These are phyloP conservation scores for Termitomyces heimii DNA, from an alignment of 768 basidiomycete species.

Conservation along the genomic window DNA sequence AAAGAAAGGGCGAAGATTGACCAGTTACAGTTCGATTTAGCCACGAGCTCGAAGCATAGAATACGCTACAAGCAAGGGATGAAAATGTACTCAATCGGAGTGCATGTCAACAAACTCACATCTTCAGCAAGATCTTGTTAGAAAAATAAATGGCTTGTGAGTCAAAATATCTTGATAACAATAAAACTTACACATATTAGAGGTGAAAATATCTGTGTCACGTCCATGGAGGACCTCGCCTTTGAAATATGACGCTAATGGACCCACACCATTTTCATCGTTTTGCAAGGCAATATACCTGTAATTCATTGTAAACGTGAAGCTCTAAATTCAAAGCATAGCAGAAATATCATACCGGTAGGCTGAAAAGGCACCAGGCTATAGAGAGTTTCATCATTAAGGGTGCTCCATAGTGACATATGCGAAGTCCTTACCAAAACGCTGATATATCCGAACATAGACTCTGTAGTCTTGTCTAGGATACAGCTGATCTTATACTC, in stretches of 20 bases:
- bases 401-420: background rate
- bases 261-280: conserved; percentile 73
- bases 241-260: conserved; percentile 95
- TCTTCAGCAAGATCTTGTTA: conserved; percentile 83
- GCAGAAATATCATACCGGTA: conserved; percentile 43
- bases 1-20: conserved; percentile 20
- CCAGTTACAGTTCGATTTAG: conserved; percentile 77
- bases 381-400: background rate
- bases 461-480: conserved; percentile 85
- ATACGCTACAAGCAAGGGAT: conserved; percentile 51
- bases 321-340: background rate
- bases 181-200: conserved; percentile 80
- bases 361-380: conserved; percentile 94
- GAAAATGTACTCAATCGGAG: conserved; percentile 12
- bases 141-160: conserved; percentile 1
- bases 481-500: conserved; percentile 93
- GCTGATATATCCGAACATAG: conserved; percentile 93
- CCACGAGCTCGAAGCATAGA: conserved; percentile 74
- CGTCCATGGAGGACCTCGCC: conserved; percentile 83
- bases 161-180: background rate
- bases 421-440: conserved; percentile 56
- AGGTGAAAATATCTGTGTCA: conserved; percentile 89
- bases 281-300: conserved; percentile 89
- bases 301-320: background rate
- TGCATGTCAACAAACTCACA: conserved; percentile 36